Evolutionary conservation across 2,329 filamentous ascomycete species (phyloP).

Genomic region (Diaporthe humulicola): DNA sequence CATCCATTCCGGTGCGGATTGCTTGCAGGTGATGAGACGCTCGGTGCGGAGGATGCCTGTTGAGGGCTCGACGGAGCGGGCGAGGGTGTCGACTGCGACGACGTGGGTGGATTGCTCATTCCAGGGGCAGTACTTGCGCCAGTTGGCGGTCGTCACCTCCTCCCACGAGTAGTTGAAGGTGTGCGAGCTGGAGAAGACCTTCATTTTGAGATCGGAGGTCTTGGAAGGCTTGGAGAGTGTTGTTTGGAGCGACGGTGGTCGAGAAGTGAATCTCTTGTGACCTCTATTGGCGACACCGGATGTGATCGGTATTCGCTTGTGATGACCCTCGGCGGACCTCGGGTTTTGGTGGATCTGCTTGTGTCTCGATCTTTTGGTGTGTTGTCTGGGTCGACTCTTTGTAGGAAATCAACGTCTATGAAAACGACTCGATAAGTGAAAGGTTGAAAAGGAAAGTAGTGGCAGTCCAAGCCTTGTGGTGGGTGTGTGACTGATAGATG

Average conservation of each 20-base stretch:
- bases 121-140: slow-evolving; percentile 99
- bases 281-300: slow-evolving; percentile 2
- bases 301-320: slow-evolving; percentile 11
- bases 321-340: slow-evolving; percentile 5
- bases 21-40: slow-evolving; percentile 73
- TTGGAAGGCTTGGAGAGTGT: background rate
- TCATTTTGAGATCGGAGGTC: slow-evolving; percentile 24
- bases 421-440: background rate
- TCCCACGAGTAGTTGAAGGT: slow-evolving; percentile 99
- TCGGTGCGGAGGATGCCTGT: slow-evolving; percentile 74
- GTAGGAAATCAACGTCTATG: slow-evolving; percentile 6
- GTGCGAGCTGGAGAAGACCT: slow-evolving; percentile 88
- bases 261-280: background rate
- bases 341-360: background rate
- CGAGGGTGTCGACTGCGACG: slow-evolving; percentile 92
- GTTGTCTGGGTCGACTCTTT: background rate
- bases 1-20: slow-evolving; percentile 82
- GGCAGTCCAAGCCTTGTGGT: background rate
- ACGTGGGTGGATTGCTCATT: slow-evolving; percentile 99
- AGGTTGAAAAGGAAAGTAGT: slow-evolving; percentile 37
- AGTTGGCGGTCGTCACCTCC: slow-evolving; percentile 97
- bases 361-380: background rate
- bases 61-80: slow-evolving; percentile 70
- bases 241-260: background rate
- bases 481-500: background rate